phyloP scores from a whole-genome alignment of 441 rosid genomes.

The Syzygium malaccense region DNA sequence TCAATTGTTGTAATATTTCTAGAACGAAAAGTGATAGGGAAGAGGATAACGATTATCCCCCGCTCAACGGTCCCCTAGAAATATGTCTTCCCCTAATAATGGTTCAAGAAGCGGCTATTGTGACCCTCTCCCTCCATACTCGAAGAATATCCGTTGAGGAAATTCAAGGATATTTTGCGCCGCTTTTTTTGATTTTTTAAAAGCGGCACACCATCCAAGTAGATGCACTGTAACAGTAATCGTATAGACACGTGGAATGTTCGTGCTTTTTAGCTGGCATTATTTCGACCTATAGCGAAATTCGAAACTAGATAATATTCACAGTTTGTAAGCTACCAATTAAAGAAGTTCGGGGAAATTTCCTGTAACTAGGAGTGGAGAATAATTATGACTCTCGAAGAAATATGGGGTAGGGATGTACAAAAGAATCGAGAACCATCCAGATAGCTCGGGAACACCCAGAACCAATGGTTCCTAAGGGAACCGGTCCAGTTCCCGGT shows the following conservation, averaged over 20 bases:
- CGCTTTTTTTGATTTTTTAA: too few relatives aligned
- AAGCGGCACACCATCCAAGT: neutral
- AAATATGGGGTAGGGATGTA: neutral
- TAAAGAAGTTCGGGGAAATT: neutral
- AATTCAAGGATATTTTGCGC: too few relatives aligned
- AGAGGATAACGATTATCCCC: neutral
- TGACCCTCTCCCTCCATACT: too few relatives aligned
- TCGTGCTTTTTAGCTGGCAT: neutral
- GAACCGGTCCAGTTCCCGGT: too few relatives aligned
- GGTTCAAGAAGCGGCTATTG: too few relatives aligned
- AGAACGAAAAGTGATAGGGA: too few relatives aligned
- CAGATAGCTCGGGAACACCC: rapidly evolving
- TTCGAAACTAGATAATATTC: neutral
- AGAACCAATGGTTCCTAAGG: too few relatives aligned
- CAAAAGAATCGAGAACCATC: too few relatives aligned
- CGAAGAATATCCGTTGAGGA: too few relatives aligned
- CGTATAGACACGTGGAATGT: neutral
- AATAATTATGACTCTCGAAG: neutral
- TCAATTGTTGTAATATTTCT: neutral
- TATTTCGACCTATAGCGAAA: neutral
- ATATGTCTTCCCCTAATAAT: too few relatives aligned
- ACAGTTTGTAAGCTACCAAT: neutral
- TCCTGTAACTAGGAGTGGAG: neutral
- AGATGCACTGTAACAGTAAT: neutral
- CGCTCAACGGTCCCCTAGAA: too few relatives aligned